Evolutionary conservation across 2,329 filamentous ascomycete species (phyloP), one percentile per base, ranked within the genome.

Genomic region (Cercospora nicotianae): DNA sequence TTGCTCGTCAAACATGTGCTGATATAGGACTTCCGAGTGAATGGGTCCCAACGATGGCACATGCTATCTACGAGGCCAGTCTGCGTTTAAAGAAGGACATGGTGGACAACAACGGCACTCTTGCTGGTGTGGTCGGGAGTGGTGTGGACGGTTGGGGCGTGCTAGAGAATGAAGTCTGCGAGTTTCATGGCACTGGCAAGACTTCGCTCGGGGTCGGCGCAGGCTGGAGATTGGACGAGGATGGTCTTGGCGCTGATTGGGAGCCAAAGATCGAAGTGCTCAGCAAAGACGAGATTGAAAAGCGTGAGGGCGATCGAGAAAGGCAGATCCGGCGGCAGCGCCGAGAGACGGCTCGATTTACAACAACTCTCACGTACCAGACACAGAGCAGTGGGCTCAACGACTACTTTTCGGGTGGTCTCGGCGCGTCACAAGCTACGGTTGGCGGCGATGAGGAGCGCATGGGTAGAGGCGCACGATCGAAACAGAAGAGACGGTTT

Each of bases 201-300:
- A 70, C 76, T 23, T 76, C 76, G 6, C 65, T 79, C 3, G 83
- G 83, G 2, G 89, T 90, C n/a, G 92, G 94, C 67, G 93, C 94
- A 13, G 95, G 95, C 2, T 98, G 95, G 94, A 87, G 95, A 70
- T 97, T 97, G 77, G 95, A 99, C 72, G 92, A 93, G 2, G 95
- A 98, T 76, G 90, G 93, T 67, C 85, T 98, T 3, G 94, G 82
- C 51, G 79, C 79, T 42, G 83, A 84, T 57, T 85, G 83, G 83
- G 83, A 85, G 69, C 83, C 83, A 1, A 83, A 83, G 70, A 80
- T 85, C 20, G 83, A 85, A 72, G 81, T 83, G 0, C 82, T 99
- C 2, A 94, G 90, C 45, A 96, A 97, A 74, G 95, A 99, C 75
- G 95, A 99, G 77, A 98, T 99, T 64, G 95, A 99, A 81, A 96